These are phyloP conservation scores for Castanea sativa DNA, from an alignment of 306 rosid genomes.

Conservation along the genomic window DNA sequence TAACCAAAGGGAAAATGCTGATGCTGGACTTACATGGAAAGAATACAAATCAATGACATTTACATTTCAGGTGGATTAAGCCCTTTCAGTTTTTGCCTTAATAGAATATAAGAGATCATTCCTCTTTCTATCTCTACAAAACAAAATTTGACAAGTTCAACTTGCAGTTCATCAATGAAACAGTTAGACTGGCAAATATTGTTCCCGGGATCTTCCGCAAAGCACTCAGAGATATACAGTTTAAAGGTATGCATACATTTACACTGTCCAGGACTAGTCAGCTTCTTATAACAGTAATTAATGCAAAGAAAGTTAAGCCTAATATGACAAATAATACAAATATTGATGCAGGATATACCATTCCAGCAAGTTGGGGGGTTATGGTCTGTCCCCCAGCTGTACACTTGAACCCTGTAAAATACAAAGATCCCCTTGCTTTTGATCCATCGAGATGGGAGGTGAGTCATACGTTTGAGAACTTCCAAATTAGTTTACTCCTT, in stretches of 20 bases:
- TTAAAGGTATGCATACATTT: slow-evolving; percentile 63
- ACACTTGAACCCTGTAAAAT: slow-evolving; percentile 77
- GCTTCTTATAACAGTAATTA: not conserved
- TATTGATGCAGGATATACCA: slow-evolving; percentile 64
- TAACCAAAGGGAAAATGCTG: slow-evolving; percentile 55
- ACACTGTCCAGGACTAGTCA: not conserved
- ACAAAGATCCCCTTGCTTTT: slow-evolving; percentile 76
- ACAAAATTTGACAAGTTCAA: slow-evolving; percentile 21
- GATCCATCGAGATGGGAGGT: slow-evolving; percentile 93
- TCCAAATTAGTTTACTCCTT: not conserved
- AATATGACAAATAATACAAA: slow-evolving; percentile 19
- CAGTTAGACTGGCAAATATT: slow-evolving; percentile 91
- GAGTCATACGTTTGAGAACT: slow-evolving; percentile 12
- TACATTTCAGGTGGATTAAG: slow-evolving; percentile 72
- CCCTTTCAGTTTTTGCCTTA: not conserved
- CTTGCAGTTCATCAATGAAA: slow-evolving; percentile 86
- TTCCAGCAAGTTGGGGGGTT: slow-evolving; percentile 92
- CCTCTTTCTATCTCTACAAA: not conserved
- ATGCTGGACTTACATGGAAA: slow-evolving; percentile 77
- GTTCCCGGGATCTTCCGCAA: slow-evolving; percentile 94
- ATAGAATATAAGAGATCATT: not conserved
- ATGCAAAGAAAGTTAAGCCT: slow-evolving; percentile 2
- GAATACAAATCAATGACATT: slow-evolving; percentile 97
- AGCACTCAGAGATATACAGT: slow-evolving; percentile 63
- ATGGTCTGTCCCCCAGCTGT: slow-evolving; percentile 99